Conservation (phyloP, 768 basidiomycete species). For the Boletus speciosus region DNA sequence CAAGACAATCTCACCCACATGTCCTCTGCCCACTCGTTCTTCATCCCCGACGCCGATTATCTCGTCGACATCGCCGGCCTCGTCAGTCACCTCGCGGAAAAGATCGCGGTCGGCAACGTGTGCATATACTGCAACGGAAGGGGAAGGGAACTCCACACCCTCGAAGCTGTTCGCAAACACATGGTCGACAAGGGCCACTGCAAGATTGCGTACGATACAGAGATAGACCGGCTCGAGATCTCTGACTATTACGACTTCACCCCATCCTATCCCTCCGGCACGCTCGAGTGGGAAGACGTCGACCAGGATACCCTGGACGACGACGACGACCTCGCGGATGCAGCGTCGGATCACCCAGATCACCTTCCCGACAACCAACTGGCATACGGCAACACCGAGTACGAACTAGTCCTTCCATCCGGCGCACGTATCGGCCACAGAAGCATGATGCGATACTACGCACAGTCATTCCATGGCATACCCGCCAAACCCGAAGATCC, state of each 20-base stretch:
- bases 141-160: slow-evolving; percentile 74
- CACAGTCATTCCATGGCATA: slow-evolving; percentile 66
- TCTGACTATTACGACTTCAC: slow-evolving; percentile 95
- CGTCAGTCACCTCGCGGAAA: slow-evolving; percentile 83
- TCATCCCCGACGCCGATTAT: slow-evolving; percentile 91
- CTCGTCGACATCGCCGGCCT: slow-evolving; percentile 82
- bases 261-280: slow-evolving; percentile 60
- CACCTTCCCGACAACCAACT: slow-evolving; percentile 52
- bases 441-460: slow-evolving; percentile 79
- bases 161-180: slow-evolving; percentile 90
- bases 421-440: slow-evolving; percentile 92
- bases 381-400: slow-evolving; percentile 73
- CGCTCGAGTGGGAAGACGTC: slow-evolving; percentile 32
- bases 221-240: slow-evolving; percentile 76
- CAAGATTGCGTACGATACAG: slow-evolving; percentile 88
- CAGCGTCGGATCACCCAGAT: slow-evolving; percentile 35
- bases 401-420: slow-evolving; percentile 90
- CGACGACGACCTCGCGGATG: slow-evolving; percentile 27
- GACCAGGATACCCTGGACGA: slow-evolving; percentile 18
- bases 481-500: slow-evolving; percentile 51
- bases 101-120: slow-evolving; percentile 87
- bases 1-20: slow-evolving; percentile 81
- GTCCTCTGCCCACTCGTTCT: slow-evolving; percentile 86
- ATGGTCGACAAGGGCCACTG: slow-evolving; percentile 97
- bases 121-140: slow-evolving; percentile 89